Percentiles rank a stretch among this genome's conserved stretches.
These are phyloP conservation scores for Setaria viridis DNA, from an alignment of 202 grass and related monocot genomes.

Conservation along the genomic window DNA sequence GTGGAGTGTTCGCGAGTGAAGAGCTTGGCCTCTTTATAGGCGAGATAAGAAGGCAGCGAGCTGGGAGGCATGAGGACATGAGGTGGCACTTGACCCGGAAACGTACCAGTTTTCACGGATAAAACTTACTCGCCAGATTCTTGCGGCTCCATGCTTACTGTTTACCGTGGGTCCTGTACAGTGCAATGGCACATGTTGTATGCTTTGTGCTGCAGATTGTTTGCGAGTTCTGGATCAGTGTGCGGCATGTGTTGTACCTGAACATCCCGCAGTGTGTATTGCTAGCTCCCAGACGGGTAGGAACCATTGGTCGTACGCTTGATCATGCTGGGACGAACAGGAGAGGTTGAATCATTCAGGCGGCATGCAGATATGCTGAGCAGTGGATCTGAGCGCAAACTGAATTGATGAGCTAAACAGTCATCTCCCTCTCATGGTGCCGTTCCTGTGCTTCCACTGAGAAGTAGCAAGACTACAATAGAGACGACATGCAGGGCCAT, in stretches of 20 bases:
- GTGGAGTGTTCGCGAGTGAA: neutral
- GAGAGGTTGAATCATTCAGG: constrained; percentile 22
- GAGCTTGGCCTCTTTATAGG: neutral
- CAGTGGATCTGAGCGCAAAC: neutral
- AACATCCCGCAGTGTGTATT: neutral
- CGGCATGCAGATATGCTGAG: neutral
- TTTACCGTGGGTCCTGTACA: too few relatives aligned
- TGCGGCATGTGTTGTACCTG: neutral
- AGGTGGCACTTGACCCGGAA: too few relatives aligned
- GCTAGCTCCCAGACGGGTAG: too few relatives aligned
- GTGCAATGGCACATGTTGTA: too few relatives aligned
- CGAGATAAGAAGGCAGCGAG: neutral
- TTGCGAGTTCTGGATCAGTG: neutral
- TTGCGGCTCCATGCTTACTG: neutral
- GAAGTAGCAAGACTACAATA: too few relatives aligned
- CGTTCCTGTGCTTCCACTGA: neutral
- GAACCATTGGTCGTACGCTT: neutral
- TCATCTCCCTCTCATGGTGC: too few relatives aligned
- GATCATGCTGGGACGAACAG: constrained; percentile 11
- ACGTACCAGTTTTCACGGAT: neutral
- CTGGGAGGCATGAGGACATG: neutral
- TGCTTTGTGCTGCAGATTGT: too few relatives aligned
- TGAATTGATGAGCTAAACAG: neutral
- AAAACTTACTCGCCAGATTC: neutral
- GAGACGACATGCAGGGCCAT: neutral